phyloP scores from a whole-genome alignment of 176 grass and related monocot species.

The Eragrostis nindensis region DNA sequence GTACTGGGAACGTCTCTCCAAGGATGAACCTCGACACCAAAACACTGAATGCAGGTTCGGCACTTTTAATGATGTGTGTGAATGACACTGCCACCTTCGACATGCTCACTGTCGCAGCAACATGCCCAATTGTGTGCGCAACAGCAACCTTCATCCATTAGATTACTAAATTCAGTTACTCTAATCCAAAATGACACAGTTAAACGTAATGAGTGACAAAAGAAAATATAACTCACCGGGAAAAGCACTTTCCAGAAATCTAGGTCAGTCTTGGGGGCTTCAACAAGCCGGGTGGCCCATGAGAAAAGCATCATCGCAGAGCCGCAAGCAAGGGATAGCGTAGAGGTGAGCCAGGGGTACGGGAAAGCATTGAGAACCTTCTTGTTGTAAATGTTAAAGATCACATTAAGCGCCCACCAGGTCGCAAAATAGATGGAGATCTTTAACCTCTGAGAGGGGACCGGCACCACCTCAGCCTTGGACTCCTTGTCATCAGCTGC shows the following conservation, averaged over 20 bases:
- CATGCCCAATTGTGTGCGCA: conserved; percentile 89
- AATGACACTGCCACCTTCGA: conserved; percentile 98
- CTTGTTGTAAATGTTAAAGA: conserved; percentile 98
- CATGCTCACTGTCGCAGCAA: conserved; percentile 94
- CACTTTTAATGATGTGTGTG: conserved; percentile 96
- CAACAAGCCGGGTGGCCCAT: conserved; percentile 71
- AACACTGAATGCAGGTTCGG: conserved; percentile 95
- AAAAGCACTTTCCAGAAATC: conserved; percentile 90
- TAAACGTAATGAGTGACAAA: neutral
- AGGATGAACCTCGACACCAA: conserved; percentile 82
- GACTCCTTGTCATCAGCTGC: conserved; percentile 63
- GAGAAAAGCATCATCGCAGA: conserved; percentile 91
- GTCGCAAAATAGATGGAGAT: conserved; percentile 87
- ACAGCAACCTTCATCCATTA: conserved; percentile 71
- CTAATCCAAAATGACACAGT: conserved; percentile 23
- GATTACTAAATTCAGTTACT: conserved; percentile 34
- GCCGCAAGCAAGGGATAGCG: conserved; percentile 71
- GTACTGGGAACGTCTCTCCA: conserved; percentile 78
- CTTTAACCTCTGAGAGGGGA: conserved; percentile 62
- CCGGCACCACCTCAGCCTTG: conserved; percentile 38
- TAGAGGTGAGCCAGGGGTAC: conserved; percentile 92
- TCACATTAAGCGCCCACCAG: conserved; percentile 99
- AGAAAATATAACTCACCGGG: conserved; percentile 59
- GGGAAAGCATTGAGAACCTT: conserved; percentile 96
- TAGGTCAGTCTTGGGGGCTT: conserved; percentile 78